Base-by-base conservation (phyloP, 2,329 filamentous ascomycete genomes). In the Fusarium mangiferae region DNA sequence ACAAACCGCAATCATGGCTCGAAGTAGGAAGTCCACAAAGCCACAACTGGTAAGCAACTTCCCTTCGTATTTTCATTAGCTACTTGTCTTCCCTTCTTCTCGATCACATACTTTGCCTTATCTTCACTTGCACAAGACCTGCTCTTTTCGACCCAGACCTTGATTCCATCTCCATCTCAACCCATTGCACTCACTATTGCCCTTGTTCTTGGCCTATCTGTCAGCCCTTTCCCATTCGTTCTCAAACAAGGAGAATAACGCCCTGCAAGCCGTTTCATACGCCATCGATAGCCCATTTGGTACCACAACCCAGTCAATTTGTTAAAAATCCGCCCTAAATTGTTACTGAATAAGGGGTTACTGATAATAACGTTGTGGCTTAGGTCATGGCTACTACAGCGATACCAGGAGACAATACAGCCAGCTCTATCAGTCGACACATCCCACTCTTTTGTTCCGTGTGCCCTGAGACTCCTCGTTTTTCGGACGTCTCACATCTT, bases 401-500 rank as follows among this genome's bases (percentile, higher is more conserved):
- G 42, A 60, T 75, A 36, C 65, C 72, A 28, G 70, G 72, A 49
- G 73, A 62, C 58, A 73, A 69, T 51, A 70, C 67, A 26, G 64
- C 70, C 39, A 76, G 66, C 69, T 73, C 77, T 41, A 64, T 68
- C 17, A 80, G 69, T 72, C 80, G 75, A 65, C 76, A 80, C 54
- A 91, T 95, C 67, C 90, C 93, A 64, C 90, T 98, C 55, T 84
- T 90, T 76, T 98, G 96, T 89, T 91, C 88, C 78, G 92, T 98
- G 75, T 98, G 96, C 81, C 92, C 93, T 41, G 94, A 92, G 75
- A 89, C 88, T 69, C 94, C 94, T 44, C 89, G 84, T 36, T 98
- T 98, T 84, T 97, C 94, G 63, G 96, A 98, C 82, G 87, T 95
- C 49, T 98, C 95, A 39, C 96, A 98, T 82, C 87, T 98, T 42